Base-by-base conservation (phyloP, 345 rosid genomes). In the Litchi chinensis region DNA sequence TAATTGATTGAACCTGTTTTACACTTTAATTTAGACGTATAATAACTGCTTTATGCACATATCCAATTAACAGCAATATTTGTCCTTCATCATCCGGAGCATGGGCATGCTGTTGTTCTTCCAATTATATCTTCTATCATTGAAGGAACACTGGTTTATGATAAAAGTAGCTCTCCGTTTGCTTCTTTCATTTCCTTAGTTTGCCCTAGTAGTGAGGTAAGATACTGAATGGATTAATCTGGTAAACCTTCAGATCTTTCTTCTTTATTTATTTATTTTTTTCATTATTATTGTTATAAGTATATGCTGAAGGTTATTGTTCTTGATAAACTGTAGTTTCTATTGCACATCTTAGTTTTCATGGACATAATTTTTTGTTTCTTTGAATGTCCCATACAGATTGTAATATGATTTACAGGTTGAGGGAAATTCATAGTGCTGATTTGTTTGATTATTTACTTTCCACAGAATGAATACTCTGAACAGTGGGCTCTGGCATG, bases 401-500 rank as follows among this genome's bases (percentile, higher is more conserved):
- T 40, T 40, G 39, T 22, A 22, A 52, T 24, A 7, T 76, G 26
- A 40, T 16, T 22, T 41, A 46, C 40, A 16, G 56, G 22, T 24
- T 10, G 41, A 56, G 19, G 24, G 65, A 54, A 56, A 18, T 76
- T 56, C 16, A 40, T 68, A 46, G 10, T 9, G 24, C 41, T 56
- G 24, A 68, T 60, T 60, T 65, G 22, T 56, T 39, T 65, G 22
- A 77, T 85, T 68, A 57, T 43, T 50, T 76, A 16, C 70, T 82
- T 70, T 74, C 66, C 59, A 21, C 94, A 95, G 99, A 93, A 87
- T 76, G 99, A 91, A 83, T 95, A 92, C 84, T 93, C 98, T 41
- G 98, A 93, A 83, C 99, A 95, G 82, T 95, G 98, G 99, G 99
- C 98, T 85, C 86, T 95, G 80, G 99, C 98, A 43, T 95, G 99